These are phyloP conservation scores for Saprolegnia diclina DNA, from an alignment of 352 stramenopile species.

Conservation along the genomic window DNA sequence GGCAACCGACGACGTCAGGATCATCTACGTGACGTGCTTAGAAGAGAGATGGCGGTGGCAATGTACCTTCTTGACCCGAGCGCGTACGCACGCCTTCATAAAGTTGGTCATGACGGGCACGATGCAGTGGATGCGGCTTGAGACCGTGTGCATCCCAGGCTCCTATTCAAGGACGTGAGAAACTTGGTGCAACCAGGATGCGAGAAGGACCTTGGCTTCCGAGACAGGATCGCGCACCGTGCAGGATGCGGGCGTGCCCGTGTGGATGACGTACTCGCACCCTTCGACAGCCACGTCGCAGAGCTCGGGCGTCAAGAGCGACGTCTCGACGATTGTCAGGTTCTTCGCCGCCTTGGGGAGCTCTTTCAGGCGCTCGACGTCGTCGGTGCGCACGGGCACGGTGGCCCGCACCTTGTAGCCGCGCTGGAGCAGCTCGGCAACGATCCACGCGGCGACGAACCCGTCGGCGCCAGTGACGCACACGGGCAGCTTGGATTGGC, in stretches of 20 bases:
- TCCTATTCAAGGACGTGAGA: slow-evolving; percentile 10
- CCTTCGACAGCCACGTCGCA: slow-evolving; percentile 28
- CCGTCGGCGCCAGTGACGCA: slow-evolving; percentile 23
- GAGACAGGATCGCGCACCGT: slow-evolving; percentile 25
- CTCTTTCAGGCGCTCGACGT: slow-evolving; percentile 15
- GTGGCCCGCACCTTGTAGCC: slow-evolving; percentile 29
- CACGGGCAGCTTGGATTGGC: slow-evolving; percentile 37
- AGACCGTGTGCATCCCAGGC: slow-evolving; percentile 19
- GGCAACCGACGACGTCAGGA: slow-evolving; percentile 26
- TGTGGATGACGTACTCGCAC: slow-evolving; percentile 29
- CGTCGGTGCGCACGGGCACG: slow-evolving; percentile 22
- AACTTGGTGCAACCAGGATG: neutral
- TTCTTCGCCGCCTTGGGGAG: slow-evolving; percentile 18
- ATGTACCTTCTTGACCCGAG: slow-evolving; percentile 26
- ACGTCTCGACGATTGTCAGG: slow-evolving; percentile 24
- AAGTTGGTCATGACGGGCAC: slow-evolving; percentile 29
- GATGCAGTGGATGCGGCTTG: slow-evolving; percentile 26
- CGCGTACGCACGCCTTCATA: slow-evolving; percentile 27
- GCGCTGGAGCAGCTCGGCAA: slow-evolving; percentile 21
- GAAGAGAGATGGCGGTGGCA: neutral
- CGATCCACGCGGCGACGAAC: slow-evolving; percentile 26
- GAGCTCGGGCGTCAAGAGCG: slow-evolving; percentile 24
- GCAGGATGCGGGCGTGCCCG: slow-evolving; percentile 25
- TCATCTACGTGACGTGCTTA: slow-evolving; percentile 9
- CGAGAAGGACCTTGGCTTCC: slow-evolving; percentile 19